Evolutionary conservation across 306 rosid genomes (phyloP), one percentile per base, ranked within the genome.

Genomic region (Fagus crenata): DNA sequence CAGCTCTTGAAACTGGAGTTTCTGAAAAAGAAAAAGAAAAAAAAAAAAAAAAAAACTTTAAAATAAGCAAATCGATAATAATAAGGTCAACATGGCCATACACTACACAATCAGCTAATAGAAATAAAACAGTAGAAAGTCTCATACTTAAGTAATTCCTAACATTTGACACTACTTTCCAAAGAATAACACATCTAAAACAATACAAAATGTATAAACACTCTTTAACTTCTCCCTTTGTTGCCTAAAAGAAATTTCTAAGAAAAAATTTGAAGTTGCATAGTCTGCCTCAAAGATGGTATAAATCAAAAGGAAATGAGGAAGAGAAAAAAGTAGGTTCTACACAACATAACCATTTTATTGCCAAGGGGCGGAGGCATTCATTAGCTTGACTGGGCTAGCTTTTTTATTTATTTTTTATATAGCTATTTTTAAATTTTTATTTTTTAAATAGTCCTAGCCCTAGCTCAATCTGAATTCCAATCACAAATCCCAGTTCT

Each of bases 1-100:
- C 75, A 95, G 82, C 65, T 92, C 90, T 77, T 86, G 89, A 76
- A 90, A 42, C 32, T 82, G 90, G 79, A 83, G 74, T 67, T 84
- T 81, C 72, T 89, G 74, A 76, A 56, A 83, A 83, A 18, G 77
- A 53, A 42, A 40, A 67, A 60, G 33, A 81, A 37, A 67, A 75
- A 14, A 13, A 14, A 67, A 75, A 14, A 13, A 14, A 31, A 41
- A 61, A 56, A 61, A 71, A 56, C 64, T 3, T 9, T 13, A 72
- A 28, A 36, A 53, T 41, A 70, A 77, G 72, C 4, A 55, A 73
- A 58, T 53, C 17, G 67, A 69, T 69, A 72, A 22, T 22, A 22
- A 22, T 3, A 3, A 41, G 49, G 40, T 8, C 74, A 71, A 33
- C 1, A 70, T 49, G 33, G 46, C 28, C 76, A 22, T 4, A 2